These are phyloP conservation scores for Neurospora sp. DNA, from an alignment of 495 filamentous ascomycete species.

Conservation along the genomic window DNA sequence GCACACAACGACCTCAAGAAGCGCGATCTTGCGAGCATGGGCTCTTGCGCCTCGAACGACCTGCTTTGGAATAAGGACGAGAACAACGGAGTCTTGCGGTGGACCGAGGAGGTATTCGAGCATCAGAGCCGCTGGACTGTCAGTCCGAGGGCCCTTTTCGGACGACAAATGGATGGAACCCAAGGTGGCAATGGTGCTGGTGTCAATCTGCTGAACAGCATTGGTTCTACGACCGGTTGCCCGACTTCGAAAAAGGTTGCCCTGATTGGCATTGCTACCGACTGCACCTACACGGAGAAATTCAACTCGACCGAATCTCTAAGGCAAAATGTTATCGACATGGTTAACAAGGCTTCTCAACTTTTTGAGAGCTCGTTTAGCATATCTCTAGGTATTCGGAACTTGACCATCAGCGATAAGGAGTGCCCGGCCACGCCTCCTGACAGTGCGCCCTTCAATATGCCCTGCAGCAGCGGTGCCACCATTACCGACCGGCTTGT, in stretches of 20 bases:
- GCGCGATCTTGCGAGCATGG: conserved; percentile 22
- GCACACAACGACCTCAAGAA: conserved; percentile 23
- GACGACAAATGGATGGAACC: conserved; percentile 40
- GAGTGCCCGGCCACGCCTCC: conserved; percentile 58
- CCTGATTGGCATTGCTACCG: conserved; percentile 82
- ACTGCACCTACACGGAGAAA: conserved; percentile 70
- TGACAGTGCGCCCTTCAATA: conserved; percentile 67
- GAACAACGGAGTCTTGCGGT: conserved; percentile 52
- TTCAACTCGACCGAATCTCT: conserved; percentile 55
- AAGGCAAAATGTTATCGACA: conserved; percentile 62
- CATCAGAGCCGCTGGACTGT: conserved; percentile 19
- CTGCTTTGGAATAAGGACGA: conserved; percentile 61
- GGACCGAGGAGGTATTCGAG: conserved; percentile 20
- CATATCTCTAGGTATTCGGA: conserved; percentile 79
- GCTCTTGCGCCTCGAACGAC: conserved; percentile 53
- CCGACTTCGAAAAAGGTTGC: conserved; percentile 83
- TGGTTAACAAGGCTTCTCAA: conserved; percentile 78
- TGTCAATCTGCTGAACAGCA: conserved; percentile 71
- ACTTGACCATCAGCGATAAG: conserved; percentile 63
- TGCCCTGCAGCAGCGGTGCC: conserved; percentile 50
- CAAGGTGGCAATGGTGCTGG: conserved; percentile 69
- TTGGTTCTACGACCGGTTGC: conserved; percentile 74
- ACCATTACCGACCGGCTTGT: conserved; percentile 74
- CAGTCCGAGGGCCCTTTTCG: conserved; percentile 26
- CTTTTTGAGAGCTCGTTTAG: conserved; percentile 89